A percentile compares a stretch with the other conserved stretches of the same genome.
phyloP scores from a whole-genome alignment of 495 filamentous ascomycete species.

The Neurospora sp. region DNA sequence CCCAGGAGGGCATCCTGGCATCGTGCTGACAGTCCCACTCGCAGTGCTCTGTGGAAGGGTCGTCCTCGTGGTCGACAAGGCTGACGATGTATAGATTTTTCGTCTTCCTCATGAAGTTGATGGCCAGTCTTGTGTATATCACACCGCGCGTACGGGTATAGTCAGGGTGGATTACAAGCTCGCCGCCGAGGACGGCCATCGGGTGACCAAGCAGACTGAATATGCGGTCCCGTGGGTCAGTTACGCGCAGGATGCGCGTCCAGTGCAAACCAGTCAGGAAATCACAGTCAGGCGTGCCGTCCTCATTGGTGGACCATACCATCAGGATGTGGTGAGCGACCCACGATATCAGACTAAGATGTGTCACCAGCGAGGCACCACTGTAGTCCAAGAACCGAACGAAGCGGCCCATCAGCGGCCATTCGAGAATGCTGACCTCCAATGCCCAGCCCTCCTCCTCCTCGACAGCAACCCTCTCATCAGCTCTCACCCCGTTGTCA shows the following conservation, averaged over 20 bases:
- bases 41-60: background rate
- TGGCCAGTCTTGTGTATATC: conserved; percentile 9
- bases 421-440: conserved; percentile 6
- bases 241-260: conserved; percentile 10
- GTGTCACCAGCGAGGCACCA: conserved; percentile 9
- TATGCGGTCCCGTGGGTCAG: conserved; percentile 10
- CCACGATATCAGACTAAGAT: conserved; percentile 7
- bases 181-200: conserved; percentile 1
- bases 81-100: conserved; percentile 3
- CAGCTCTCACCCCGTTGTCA: background rate
- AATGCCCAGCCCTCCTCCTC: background rate
- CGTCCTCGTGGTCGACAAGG: conserved; percentile 10
- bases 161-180: conserved; percentile 7
- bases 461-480: background rate
- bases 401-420: conserved; percentile 8
- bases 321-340: conserved; percentile 9
- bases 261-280: conserved; percentile 13
- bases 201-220: conserved; percentile 9
- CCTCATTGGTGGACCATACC: conserved; percentile 7
- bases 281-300: conserved; percentile 7
- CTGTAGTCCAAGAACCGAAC: conserved; percentile 6
- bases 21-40: conserved; percentile 7
- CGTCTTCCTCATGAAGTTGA: conserved; percentile 7
- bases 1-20: conserved; percentile 9
- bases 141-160: conserved; percentile 11